These are phyloP conservation scores for Vitis vinifera DNA, from an alignment of 164 flowering plant species.

Conservation along the genomic window DNA sequence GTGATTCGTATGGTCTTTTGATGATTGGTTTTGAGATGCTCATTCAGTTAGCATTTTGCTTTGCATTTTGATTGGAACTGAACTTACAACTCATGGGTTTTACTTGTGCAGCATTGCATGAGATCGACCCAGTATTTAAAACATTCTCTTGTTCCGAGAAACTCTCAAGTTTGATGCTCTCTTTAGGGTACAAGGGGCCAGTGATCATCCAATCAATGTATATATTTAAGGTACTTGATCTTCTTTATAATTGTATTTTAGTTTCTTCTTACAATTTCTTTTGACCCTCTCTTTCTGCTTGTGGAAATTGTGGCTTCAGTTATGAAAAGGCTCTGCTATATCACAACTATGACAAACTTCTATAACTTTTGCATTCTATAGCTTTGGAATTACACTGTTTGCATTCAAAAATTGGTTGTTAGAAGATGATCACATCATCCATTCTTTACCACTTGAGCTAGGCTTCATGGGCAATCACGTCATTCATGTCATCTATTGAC, in stretches of 20 bases:
- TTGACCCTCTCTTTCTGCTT: too few species aligned
- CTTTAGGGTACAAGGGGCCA: constrained; percentile 82
- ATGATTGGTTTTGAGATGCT: neutral
- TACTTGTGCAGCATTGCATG: constrained; percentile 74
- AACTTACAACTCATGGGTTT: constrained; percentile 1
- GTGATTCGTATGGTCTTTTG: neutral
- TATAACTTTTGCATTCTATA: too few species aligned
- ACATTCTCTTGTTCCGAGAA: constrained; percentile 63
- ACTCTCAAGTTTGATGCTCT: constrained; percentile 53
- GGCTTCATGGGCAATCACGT: too few species aligned
- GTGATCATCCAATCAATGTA: constrained; percentile 94
- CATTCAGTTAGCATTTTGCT: neutral
- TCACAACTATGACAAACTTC: too few species aligned
- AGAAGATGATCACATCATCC: too few species aligned
- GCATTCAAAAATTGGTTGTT: too few species aligned
- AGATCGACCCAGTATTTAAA: constrained; percentile 71
- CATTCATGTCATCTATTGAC: too few species aligned
- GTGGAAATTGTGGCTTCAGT: too few species aligned
- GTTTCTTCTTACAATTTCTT: too few species aligned
- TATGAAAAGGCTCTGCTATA: too few species aligned
- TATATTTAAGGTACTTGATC: constrained; percentile 78
- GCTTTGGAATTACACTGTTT: too few species aligned
- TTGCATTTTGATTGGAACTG: constrained; percentile 1
- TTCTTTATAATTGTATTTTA: neutral
- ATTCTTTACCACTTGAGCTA: too few species aligned